Conservation (phyloP, 2,329 filamentous ascomycete genomes). For the Trichoderma harzianum region DNA sequence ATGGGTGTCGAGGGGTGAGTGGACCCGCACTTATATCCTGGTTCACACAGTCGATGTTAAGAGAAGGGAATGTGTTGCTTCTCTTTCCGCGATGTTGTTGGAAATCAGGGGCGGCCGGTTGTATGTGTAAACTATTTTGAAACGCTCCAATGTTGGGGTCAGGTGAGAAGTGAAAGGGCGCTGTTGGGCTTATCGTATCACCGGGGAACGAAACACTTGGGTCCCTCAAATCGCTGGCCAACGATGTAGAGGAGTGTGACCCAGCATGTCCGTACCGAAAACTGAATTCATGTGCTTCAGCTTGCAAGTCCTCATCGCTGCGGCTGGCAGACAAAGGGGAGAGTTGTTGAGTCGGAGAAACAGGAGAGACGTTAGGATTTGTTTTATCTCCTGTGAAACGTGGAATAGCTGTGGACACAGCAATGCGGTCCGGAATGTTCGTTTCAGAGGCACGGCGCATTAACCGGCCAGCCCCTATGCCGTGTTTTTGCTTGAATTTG, state of each 20-base stretch:
- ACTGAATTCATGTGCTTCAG: constrained; percentile 31
- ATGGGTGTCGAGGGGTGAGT: constrained; percentile 48
- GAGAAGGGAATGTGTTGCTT: constrained; percentile 80
- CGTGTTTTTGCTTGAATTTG: constrained; percentile 92
- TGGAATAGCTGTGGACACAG: constrained; percentile 48
- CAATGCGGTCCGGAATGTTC: constrained; percentile 67
- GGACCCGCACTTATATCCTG: constrained; percentile 40
- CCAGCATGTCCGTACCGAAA: constrained; percentile 34
- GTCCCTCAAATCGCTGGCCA: constrained; percentile 32
- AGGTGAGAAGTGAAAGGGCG: constrained; percentile 72
- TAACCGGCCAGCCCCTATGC: constrained; percentile 47
- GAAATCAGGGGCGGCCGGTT: constrained; percentile 47
- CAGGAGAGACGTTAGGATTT: constrained; percentile 63
- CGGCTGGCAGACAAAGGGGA: constrained; percentile 68
- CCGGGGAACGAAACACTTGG: constrained; percentile 60
- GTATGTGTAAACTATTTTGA: constrained; percentile 33
- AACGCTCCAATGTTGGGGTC: constrained; percentile 69
- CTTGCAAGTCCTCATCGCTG: constrained; percentile 65
- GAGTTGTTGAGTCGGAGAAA: constrained; percentile 63
- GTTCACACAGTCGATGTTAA: constrained; percentile 59
- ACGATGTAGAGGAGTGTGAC: constrained; percentile 35
- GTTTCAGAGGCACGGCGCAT: constrained; percentile 60
- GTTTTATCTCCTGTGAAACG: constrained; percentile 36
- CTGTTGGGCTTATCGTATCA: constrained; percentile 69
- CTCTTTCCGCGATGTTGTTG: constrained; percentile 62